Evolutionary conservation across 1,284 basidiomycete species (phyloP).

Genomic region (Cronartium quercuum): DNA sequence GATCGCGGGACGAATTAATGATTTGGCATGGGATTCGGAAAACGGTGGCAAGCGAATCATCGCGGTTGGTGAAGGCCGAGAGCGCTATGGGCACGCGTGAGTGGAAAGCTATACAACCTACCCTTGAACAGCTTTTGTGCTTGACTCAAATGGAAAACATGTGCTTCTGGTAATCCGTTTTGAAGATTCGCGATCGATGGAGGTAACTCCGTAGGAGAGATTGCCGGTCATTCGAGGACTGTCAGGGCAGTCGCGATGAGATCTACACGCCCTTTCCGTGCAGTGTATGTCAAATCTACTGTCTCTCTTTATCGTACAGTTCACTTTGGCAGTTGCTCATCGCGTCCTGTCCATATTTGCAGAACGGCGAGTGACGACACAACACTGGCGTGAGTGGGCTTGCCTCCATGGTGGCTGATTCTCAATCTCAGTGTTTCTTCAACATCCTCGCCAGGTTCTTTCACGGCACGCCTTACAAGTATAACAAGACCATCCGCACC

Average conservation of each 20-base stretch:
- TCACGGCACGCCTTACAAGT: constrained; percentile 78
- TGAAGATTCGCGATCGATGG: constrained; percentile 71
- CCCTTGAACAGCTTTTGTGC: background rate
- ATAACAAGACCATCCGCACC: constrained; percentile 67
- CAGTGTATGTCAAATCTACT: constrained; percentile 53
- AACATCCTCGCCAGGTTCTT: constrained; percentile 30
- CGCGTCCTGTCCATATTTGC: background rate
- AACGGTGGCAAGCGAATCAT: constrained; percentile 76
- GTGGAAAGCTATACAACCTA: background rate
- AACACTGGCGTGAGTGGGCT: constrained; percentile 60
- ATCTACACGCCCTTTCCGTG: constrained; percentile 81
- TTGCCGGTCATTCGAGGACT: constrained; percentile 85
- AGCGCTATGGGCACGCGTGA: constrained; percentile 58
- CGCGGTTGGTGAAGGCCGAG: constrained; percentile 89
- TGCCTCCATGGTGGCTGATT: background rate
- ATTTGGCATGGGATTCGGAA: constrained; percentile 93
- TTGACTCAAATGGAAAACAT: background rate
- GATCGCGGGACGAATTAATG: constrained; percentile 77
- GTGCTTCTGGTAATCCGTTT: constrained; percentile 71
- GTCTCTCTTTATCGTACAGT: background rate
- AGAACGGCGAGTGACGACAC: constrained; percentile 64
- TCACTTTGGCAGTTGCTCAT: background rate
- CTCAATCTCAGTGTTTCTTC: background rate
- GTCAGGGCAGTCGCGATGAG: constrained; percentile 89
- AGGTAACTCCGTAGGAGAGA: constrained; percentile 86